Evolutionary conservation across 2,329 filamentous ascomycete species (phyloP).

Genomic region (Fonsecaea erecta): DNA sequence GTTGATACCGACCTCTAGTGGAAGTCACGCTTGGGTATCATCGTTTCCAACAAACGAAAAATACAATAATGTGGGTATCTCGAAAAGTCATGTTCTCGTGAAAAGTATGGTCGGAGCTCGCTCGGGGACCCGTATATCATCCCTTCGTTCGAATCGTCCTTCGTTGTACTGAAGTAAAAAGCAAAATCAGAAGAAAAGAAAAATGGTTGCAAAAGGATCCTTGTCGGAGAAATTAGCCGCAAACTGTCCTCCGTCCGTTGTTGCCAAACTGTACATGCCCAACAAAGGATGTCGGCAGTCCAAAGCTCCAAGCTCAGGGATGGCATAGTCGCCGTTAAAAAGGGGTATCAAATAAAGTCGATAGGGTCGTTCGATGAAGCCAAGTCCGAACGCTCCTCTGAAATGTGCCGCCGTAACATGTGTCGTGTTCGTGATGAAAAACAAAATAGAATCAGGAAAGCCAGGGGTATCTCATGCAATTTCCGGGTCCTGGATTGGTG

Average conservation of each 20-base stretch:
- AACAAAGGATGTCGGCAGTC: neutral
- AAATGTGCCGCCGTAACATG: conserved; percentile 24
- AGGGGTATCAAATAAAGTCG: conserved; percentile 30
- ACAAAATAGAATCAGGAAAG: conserved; percentile 14
- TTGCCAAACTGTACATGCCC: conserved; percentile 10
- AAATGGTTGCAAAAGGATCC: neutral
- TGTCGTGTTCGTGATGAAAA: conserved; percentile 33
- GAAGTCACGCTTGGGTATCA: conserved; percentile 19
- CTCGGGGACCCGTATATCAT: conserved; percentile 32
- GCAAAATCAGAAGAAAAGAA: conserved; percentile 13
- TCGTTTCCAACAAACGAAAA: conserved; percentile 20
- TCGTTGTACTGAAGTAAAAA: conserved; percentile 25
- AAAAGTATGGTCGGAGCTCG: conserved; percentile 26
- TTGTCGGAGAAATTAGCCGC: neutral
- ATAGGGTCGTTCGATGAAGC: neutral
- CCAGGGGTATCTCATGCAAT: conserved; percentile 33
- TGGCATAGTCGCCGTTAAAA: conserved; percentile 21
- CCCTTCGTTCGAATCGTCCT: conserved; percentile 31
- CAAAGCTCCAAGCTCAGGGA: neutral
- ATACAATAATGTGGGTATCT: conserved; percentile 34
- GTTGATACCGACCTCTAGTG: conserved; percentile 15
- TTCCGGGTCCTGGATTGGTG: conserved; percentile 23
- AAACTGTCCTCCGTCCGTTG: conserved; percentile 3
- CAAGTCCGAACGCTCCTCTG: conserved; percentile 10
- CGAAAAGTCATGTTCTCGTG: conserved; percentile 37